These are phyloP conservation scores for Monilinia vaccinii-corymbosi DNA, from an alignment of 2,329 filamentous ascomycete genomes.

Conservation along the genomic window DNA sequence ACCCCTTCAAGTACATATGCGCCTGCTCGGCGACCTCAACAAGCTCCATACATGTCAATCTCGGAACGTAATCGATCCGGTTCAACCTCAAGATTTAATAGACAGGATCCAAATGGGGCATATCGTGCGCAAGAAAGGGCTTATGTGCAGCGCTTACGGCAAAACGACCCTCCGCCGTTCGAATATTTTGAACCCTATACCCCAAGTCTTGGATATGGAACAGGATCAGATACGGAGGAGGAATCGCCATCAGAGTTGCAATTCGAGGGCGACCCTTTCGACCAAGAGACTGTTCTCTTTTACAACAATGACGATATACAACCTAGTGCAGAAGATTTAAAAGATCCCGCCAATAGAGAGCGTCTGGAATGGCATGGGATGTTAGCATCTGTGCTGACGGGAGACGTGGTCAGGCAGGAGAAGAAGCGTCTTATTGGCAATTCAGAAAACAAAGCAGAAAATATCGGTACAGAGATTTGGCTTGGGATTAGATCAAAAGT, in stretches of 20 bases:
- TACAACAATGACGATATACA: constrained; percentile 84
- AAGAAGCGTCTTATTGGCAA: constrained; percentile 90
- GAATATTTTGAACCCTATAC: constrained; percentile 52
- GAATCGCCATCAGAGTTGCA: constrained; percentile 82
- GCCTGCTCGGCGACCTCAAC: constrained; percentile 46
- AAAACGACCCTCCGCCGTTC: constrained; percentile 52
- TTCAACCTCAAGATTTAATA: constrained; percentile 45
- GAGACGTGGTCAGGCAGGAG: constrained; percentile 95
- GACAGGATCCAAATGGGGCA: constrained; percentile 59
- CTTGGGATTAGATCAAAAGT: constrained; percentile 75
- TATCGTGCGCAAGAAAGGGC: constrained; percentile 85
- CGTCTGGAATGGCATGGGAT: constrained; percentile 96
- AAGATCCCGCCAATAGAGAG: constrained; percentile 80
- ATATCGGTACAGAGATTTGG: constrained; percentile 72
- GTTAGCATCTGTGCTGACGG: constrained; percentile 89
- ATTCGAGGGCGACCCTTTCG: constrained; percentile 74
- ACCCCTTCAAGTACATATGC: constrained; percentile 77
- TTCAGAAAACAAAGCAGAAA: constrained; percentile 50
- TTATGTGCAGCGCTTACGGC: constrained; percentile 84
- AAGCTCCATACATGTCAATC: constrained; percentile 36
- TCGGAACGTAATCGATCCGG: constrained; percentile 42
- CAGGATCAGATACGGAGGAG: constrained; percentile 79
- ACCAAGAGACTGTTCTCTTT: constrained; percentile 87
- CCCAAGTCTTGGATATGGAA: constrained; percentile 53
- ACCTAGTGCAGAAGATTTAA: constrained; percentile 81